phyloP scores from a whole-genome alignment of 306 rosid genomes.

The Acacia acuminata region DNA sequence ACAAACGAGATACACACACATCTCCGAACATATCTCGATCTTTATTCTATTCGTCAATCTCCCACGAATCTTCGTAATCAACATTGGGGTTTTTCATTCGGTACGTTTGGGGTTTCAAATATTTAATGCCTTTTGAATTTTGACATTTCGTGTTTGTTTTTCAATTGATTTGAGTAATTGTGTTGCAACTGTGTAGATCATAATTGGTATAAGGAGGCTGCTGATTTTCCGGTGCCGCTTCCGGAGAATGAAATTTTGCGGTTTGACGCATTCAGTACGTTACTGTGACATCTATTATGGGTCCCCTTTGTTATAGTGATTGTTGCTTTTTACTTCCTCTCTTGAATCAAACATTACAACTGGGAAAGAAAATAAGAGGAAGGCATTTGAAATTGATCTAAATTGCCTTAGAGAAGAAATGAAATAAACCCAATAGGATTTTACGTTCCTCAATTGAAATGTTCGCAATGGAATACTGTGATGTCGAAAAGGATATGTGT shows the following conservation, averaged over 20 bases:
- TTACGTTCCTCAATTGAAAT: conserved; percentile 8
- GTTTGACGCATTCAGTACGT: conserved; percentile 4
- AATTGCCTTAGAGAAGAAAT: not conserved
- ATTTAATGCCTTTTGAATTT: not conserved
- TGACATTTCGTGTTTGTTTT: not conserved
- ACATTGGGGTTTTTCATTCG: not conserved
- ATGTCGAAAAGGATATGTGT: conserved; percentile 1
- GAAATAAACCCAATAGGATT: not conserved
- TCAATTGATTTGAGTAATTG: not conserved
- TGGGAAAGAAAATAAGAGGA: not conserved
- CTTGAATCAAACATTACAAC: not conserved
- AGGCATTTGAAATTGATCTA: not conserved
- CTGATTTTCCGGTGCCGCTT: conserved; percentile 28
- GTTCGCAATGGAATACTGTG: not conserved
- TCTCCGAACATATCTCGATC: not conserved
- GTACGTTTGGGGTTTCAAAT: not conserved
- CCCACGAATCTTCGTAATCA: conserved; percentile 27
- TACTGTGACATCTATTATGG: not conserved
- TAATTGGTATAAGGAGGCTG: conserved; percentile 8
- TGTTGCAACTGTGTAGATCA: not conserved
- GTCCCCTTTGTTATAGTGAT: not conserved
- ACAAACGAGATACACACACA: not conserved
- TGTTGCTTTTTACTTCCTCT: not conserved
- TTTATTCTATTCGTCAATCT: not conserved
- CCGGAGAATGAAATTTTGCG: conserved; percentile 14